Evolutionary conservation across 371 early-diverging fungal species (phyloP).

Genomic region (Apophysomyces sp.): DNA sequence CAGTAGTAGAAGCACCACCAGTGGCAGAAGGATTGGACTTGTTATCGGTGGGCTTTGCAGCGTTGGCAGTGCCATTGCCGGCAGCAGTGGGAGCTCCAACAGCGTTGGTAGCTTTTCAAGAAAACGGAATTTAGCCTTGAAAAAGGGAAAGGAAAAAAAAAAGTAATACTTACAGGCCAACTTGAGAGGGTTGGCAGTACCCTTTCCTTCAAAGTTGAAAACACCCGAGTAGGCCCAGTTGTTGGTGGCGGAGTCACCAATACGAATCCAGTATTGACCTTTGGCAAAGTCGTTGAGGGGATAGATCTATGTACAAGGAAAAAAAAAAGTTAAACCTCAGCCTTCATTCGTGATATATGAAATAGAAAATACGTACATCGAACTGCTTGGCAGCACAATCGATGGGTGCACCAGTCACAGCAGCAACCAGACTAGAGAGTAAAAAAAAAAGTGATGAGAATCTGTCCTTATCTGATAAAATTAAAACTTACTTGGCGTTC

Average conservation of each 20-base stretch:
- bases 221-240: slow-evolving; percentile 46
- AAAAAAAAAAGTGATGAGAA: not conserved
- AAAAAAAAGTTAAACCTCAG: slow-evolving; percentile 1
- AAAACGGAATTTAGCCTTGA: not conserved
- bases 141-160: not conserved
- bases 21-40: slow-evolving; percentile 5
- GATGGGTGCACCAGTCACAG: slow-evolving; percentile 19
- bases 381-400: slow-evolving; percentile 16
- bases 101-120: slow-evolving; percentile 11
- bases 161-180: slow-evolving; percentile 27
- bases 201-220: slow-evolving; percentile 42
- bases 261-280: slow-evolving; percentile 49
- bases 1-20: slow-evolving; percentile 2
- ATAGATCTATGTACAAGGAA: slow-evolving; percentile 26
- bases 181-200: slow-evolving; percentile 29
- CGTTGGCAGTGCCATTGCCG: slow-evolving; percentile 10
- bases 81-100: slow-evolving; percentile 12
- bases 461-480: no score
- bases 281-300: slow-evolving; percentile 47
- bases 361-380: slow-evolving; percentile 10
- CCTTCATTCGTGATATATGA: not conserved
- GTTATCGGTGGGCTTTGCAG: slow-evolving; percentile 14
- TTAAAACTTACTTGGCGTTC: slow-evolving; percentile 47
- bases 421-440: slow-evolving; percentile 20
- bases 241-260: slow-evolving; percentile 32